Evolutionary conservation across 2,329 filamentous ascomycete genomes (phyloP).

Genomic region (Tolypocladium ovalisporum): DNA sequence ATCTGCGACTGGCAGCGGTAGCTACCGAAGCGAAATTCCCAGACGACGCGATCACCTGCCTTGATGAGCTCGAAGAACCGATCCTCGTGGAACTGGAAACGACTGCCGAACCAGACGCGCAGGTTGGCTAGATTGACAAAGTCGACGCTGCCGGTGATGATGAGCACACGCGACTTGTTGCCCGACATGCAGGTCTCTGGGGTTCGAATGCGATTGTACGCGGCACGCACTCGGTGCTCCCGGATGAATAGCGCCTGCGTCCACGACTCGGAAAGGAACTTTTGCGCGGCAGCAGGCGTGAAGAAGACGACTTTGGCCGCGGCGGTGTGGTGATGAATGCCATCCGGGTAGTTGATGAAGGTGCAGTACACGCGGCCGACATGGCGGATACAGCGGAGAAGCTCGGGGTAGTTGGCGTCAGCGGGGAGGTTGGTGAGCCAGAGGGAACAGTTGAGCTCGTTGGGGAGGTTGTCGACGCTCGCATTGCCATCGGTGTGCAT

Average conservation of each 20-base stretch:
- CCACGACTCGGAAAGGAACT: slow-evolving; percentile 12
- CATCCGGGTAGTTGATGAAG: slow-evolving; percentile 38
- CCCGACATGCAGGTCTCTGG: slow-evolving; percentile 16
- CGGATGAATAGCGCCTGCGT: slow-evolving; percentile 23
- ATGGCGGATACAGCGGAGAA: slow-evolving; percentile 31
- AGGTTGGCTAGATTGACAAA: slow-evolving; percentile 33
- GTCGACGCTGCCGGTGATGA: slow-evolving; percentile 31
- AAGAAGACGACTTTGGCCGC: slow-evolving; percentile 42
- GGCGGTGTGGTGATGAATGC: slow-evolving; percentile 21
- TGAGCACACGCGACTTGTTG: slow-evolving; percentile 34
- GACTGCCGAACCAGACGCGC: slow-evolving; percentile 25
- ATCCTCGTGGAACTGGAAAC: slow-evolving; percentile 38
- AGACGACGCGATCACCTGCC: slow-evolving; percentile 15
- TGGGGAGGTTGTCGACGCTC: slow-evolving; percentile 17
- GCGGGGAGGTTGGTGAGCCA: slow-evolving; percentile 42
- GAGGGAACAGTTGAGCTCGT: slow-evolving; percentile 35
- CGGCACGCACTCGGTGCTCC: slow-evolving; percentile 24
- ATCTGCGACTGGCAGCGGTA: slow-evolving; percentile 44
- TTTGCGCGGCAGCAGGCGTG: slow-evolving; percentile 24
- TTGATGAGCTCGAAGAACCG: slow-evolving; percentile 21
- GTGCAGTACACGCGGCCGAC: slow-evolving; percentile 40
- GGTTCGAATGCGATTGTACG: slow-evolving; percentile 38
- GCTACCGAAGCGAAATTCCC: slow-evolving; percentile 44
- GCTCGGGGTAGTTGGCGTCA: slow-evolving; percentile 26
- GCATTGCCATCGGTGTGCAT: slow-evolving; percentile 24